Evolutionary conservation across 192 early-diverging fungal genomes (phyloP), one percentile per base, ranked within the genome.

Genomic region (Backusella morwellensis): DNA sequence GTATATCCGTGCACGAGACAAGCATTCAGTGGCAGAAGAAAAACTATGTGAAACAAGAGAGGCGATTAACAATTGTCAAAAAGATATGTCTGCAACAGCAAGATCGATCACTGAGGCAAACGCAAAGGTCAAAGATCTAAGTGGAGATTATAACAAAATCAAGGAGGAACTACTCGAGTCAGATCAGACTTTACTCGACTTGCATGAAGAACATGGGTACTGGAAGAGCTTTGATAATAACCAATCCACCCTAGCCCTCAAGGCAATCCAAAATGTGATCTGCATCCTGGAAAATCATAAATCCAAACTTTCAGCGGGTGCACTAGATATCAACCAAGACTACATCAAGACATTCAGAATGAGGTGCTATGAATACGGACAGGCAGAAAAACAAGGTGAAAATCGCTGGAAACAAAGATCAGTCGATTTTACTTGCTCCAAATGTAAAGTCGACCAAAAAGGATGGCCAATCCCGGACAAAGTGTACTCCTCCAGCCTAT

Each of bases 381-480:
- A 74, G 36, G 76, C 67, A n/a, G 73, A 78, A 9, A 38, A 70
- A 26, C 41, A 75, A 23, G 80, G 76, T 11, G 54, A 72, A 23
- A 11, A 36, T 12, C 56, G 19, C 1, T 82, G 73, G 73, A 44
- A 66, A 21, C n/a, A 52, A 40, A 54, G 56, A 34, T 68, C 66
- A 8, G 41, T 72, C 11, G 70, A 74, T 8, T 82, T 66, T 23
- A 73, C 47, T 5, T 82, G 77, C 73, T 68, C 73, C 8, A 47
- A 50, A 8, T 78, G 80, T 35, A 41, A 71, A 11, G 8, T 23
- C 0, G n/a, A 35, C 26, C 35, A 67, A 5, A 35, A 50, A 35
- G 77, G 77, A 35, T 82, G 76, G 80, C 77, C 77, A 19, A 29
- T 4, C 4, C 34, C 73, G 6, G 74, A 82, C 41, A 82, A 82